These are phyloP conservation scores for Grigorovia yakushimaensis DNA, from an alignment of 805 yeast species.

Conservation along the genomic window DNA sequence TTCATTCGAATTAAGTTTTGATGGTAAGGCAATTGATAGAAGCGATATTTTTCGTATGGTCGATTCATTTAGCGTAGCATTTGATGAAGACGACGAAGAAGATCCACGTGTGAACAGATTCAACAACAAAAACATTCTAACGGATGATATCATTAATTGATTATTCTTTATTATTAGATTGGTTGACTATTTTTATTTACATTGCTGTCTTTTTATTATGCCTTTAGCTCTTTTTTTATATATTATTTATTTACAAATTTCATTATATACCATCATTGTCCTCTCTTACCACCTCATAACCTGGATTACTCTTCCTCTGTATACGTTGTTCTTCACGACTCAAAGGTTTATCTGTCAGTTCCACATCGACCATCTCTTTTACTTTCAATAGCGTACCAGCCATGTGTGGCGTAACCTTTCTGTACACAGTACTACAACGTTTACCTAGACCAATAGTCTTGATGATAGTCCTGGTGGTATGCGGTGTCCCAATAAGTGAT, in stretches of 20 bases:
- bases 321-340: conserved; percentile 42
- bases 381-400: conserved; percentile 80
- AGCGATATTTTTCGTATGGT: conserved; percentile 34
- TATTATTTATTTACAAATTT: not conserved
- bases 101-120: not conserved
- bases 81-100: conserved; percentile 12
- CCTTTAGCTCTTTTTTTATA: not conserved
- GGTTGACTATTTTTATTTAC: too few species aligned
- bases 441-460: conserved; percentile 63
- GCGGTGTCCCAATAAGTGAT: conserved; percentile 81
- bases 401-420: conserved; percentile 59
- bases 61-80: conserved; percentile 30
- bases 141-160: conserved; percentile 10
- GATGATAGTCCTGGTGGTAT: conserved; percentile 52
- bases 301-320: conserved; percentile 54
- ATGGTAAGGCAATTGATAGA: conserved; percentile 37
- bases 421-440: conserved; percentile 68
- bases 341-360: conserved; percentile 48
- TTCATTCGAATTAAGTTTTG: conserved; percentile 35
- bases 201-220: too few species aligned
- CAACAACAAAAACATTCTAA: conserved; percentile 7
- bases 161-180: too few species aligned
- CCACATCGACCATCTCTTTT: conserved; percentile 80
- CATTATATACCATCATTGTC: not conserved
- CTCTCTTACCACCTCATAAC: conserved; percentile 40